Base-by-base conservation (phyloP, 2,329 filamentous ascomycete genomes). In the Arthrocladium fulminans region DNA sequence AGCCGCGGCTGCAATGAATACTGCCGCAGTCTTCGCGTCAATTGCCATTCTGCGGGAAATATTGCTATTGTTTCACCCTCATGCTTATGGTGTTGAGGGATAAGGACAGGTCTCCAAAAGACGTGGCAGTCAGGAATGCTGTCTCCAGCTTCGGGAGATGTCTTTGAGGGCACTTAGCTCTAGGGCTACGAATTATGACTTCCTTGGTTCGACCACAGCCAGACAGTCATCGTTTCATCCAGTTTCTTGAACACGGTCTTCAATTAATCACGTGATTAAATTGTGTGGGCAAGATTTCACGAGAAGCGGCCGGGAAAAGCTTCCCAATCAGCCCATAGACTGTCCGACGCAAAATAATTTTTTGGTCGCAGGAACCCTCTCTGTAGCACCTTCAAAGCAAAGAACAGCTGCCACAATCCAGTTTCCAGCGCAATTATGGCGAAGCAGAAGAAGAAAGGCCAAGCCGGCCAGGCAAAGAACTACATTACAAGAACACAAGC, bases 401-500 rank as follows among this genome's bases (percentile, higher is more conserved):
- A 43, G 40, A 23, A 40, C 6, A 6, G 8, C 9, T 9, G 12
- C 17, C 37, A 40, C 32, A 8, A 6, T 5, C 32, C 13, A 15
- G 13, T 5, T 5, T 35, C n/a, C 6, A 8, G 32, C 17, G 32
- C 6, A 35, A 15, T n/a, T 24, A 82, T 94, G 88, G 79, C 73
- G 48, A 82, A 81, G 62, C 83, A 89, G 61, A 94, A 92, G 81
- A 94, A 87, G 77, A 96, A 90, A 74, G 81, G 89, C 65, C 81
- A 86, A 67, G 77, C 89, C 65, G 92, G 92, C 67, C 84, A 88
- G 68, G 88, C 89, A 73, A 95, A 92, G 73, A 98, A 98, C 78
- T 98, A 90, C 75, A 88, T 98, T 61, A 98, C 92, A 50, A 80
- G 92, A 67, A 96, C 90, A 35, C 88, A 96, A 73, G 92, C 92